These are phyloP conservation scores for Fusarium duplospermum DNA, from an alignment of 2,329 filamentous ascomycete species.

Conservation along the genomic window DNA sequence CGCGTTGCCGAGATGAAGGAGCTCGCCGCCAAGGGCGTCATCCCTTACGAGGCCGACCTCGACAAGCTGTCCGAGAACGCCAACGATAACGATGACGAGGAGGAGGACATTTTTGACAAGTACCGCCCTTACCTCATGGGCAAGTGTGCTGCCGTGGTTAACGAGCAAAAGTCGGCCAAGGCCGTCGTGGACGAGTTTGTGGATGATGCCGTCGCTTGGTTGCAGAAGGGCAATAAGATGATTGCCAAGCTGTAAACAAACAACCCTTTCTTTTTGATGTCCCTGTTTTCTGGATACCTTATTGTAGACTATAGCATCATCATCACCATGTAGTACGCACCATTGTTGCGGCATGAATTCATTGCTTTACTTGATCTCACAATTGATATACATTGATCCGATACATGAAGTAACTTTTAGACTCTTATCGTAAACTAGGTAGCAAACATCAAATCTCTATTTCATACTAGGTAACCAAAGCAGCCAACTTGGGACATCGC, in stretches of 20 bases:
- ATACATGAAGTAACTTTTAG: background rate
- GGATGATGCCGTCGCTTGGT: constrained; percentile 76
- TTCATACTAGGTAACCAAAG: constrained; percentile 49
- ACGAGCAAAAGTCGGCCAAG: constrained; percentile 92
- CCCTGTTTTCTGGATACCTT: constrained; percentile 26
- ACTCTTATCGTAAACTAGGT: constrained; percentile 21
- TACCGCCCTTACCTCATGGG: constrained; percentile 95
- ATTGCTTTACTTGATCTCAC: background rate
- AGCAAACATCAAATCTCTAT: constrained; percentile 46
- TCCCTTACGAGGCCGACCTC: constrained; percentile 94
- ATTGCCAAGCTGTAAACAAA: constrained; percentile 76
- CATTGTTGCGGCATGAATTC: constrained; percentile 16
- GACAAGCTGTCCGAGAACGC: constrained; percentile 78
- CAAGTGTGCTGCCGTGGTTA: constrained; percentile 93
- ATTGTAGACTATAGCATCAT: constrained; percentile 42
- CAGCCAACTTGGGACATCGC: constrained; percentile 46
- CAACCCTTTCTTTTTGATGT: constrained; percentile 4
- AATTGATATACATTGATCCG: background rate
- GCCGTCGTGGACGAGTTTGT: constrained; percentile 96
- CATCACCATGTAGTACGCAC: constrained; percentile 17
- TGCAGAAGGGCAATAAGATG: constrained; percentile 76
- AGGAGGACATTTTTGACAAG: constrained; percentile 91
- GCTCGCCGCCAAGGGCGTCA: constrained; percentile 86
- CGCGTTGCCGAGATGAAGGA: constrained; percentile 91
- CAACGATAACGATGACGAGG: constrained; percentile 75